These are phyloP conservation scores for Nigrospora sphaerica DNA, from an alignment of 2,329 filamentous ascomycete genomes.

Conservation along the genomic window DNA sequence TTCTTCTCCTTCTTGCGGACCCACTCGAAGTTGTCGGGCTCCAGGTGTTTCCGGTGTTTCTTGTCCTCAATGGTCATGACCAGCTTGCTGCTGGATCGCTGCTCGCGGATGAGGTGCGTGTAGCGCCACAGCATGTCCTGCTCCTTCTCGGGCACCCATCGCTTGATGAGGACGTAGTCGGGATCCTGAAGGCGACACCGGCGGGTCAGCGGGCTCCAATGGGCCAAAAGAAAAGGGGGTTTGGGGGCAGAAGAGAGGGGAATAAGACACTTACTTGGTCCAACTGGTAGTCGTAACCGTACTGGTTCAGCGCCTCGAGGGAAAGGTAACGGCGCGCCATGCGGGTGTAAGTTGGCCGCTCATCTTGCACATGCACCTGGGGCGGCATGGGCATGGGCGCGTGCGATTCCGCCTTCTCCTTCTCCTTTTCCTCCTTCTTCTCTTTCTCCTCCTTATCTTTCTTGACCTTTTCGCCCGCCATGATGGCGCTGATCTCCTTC, in stretches of 20 bases:
- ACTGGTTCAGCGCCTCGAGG: constrained; percentile 50
- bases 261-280: constrained; percentile 40
- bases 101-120: constrained; percentile 57
- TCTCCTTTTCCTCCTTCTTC: constrained; percentile 23
- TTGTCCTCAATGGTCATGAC: constrained; percentile 40
- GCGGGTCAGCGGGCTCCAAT: background rate
- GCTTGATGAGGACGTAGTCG: constrained; percentile 66
- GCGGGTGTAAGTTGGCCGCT: constrained; percentile 52
- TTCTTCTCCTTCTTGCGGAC: constrained; percentile 51
- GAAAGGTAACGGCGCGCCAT: constrained; percentile 57
- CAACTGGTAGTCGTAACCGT: constrained; percentile 49
- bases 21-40: constrained; percentile 46
- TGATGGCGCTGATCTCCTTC: constrained; percentile 49
- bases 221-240: background rate
- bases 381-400: background rate
- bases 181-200: constrained; percentile 40
- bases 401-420: constrained; percentile 1
- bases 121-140: constrained; percentile 68
- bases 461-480: constrained; percentile 34
- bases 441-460: constrained; percentile 39
- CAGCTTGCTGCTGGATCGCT: constrained; percentile 33
- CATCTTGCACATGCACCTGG: constrained; percentile 6
- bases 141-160: constrained; percentile 64
- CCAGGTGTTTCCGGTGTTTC: constrained; percentile 25
- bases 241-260: background rate